phyloP scores from a whole-genome alignment of 352 stramenopile species.

The Pythium scleroteichum region DNA sequence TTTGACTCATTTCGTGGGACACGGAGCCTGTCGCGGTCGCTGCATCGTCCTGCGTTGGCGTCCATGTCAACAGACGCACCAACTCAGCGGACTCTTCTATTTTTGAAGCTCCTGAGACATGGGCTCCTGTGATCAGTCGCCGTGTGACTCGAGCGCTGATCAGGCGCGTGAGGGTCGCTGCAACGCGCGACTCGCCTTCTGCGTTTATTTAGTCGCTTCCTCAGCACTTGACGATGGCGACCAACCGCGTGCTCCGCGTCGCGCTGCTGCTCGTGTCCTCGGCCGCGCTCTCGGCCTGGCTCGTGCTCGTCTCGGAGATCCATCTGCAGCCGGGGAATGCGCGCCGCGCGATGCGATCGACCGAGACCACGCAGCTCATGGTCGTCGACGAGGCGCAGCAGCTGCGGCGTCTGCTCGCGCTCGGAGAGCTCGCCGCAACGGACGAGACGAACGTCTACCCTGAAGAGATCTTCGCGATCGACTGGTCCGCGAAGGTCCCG shows the following conservation, averaged over 20 bases:
- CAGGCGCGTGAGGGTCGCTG: no score
- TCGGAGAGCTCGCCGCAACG: background rate
- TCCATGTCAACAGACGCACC: no score
- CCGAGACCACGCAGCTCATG: background rate
- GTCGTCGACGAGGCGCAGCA: background rate
- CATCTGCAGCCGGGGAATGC: background rate
- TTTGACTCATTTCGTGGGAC: no score
- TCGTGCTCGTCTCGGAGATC: background rate
- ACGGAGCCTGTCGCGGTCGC: no score
- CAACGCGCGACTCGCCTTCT: no score
- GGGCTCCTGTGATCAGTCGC: no score
- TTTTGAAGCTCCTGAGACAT: no score
- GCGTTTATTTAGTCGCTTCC: no score
- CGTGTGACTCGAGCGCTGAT: no score
- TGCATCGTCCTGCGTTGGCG: no score
- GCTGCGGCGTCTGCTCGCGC: background rate
- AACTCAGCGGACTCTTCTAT: no score
- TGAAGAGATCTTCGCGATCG: constrained; percentile 6
- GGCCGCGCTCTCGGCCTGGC: background rate
- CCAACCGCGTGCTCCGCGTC: background rate
- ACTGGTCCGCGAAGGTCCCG: constrained; percentile 8
- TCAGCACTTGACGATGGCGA: no score
- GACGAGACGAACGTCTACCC: constrained; percentile 10
- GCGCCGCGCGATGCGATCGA: background rate
- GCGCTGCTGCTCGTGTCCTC: background rate